Evolutionary conservation across 2,329 filamentous ascomycete genomes (phyloP), one percentile per base, ranked within the genome.

Genomic region (Talaromyces islandicus): DNA sequence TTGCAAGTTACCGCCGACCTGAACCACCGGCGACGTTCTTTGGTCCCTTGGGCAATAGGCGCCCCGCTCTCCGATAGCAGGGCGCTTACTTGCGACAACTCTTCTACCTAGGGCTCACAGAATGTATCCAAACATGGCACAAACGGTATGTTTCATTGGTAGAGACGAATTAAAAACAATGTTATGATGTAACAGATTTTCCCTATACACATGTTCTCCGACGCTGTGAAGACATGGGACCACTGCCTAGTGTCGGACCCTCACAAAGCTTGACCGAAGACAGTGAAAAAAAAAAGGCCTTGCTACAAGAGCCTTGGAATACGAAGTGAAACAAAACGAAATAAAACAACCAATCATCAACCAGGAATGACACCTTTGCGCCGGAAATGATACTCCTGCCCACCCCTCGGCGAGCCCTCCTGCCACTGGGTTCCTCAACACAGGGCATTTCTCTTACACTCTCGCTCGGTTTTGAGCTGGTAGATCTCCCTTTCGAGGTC

Each of bases 401-500:
- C 43, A 21, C 24, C 43, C 19, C 50, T 52, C 48, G 24, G 19
- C 30, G 17, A n/a, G 35, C 54, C 32, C 51, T 25, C 25, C 46
- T 14, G 25, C 48, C 35, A 29, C 50, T 46, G 46, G 25, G 21
- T 57, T 58, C 48, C 58, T 64, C 61, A 69, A 62, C 64, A 68
- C 68, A 69, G 67, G 64, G 66, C 67, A 64, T 63, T 69, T 59
- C 71, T 68, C 68, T 73, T 72, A 62, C 73, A 70, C 32, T 76
- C 72, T 54, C 78, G 78, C 73, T 92, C 88, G 62, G 74, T 77
- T 64, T 81, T 70, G 64, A 95, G 83, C 60, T 87, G 83, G 52
- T 76, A 72, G 73, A 93, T 90, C 67, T 92, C 90, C 58, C 78
- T 76, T 65, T 88, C 81, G 62, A 92, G 85, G 65, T 85, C 84